Conservation (phyloP, 176 grass and related monocot genomes). For the Thalia dealbata region DNA sequence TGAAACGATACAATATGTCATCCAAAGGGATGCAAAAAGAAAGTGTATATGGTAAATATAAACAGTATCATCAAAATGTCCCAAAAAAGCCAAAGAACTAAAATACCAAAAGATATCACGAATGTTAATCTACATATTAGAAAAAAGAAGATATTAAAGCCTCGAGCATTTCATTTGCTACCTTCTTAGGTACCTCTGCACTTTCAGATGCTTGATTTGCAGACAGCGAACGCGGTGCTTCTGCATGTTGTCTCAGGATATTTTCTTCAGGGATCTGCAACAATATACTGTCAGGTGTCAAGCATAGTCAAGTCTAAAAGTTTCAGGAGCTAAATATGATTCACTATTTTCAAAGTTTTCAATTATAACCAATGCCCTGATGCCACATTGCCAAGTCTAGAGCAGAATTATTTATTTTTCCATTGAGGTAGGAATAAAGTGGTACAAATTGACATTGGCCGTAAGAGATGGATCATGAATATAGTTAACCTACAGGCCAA, state of each 20-base stretch:
- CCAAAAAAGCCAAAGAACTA: too few relatives aligned
- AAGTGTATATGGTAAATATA: too few relatives aligned
- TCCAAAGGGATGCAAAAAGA: too few relatives aligned
- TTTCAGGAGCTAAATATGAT: neutral
- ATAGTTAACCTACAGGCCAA: too few relatives aligned
- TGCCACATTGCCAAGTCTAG: neutral
- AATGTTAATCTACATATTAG: too few relatives aligned
- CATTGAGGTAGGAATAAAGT: too few relatives aligned
- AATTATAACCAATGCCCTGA: neutral
- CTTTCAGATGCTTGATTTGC: neutral
- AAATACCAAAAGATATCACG: too few relatives aligned
- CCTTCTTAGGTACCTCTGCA: conserved; percentile 2
- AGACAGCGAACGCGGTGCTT: neutral
- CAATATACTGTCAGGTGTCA: neutral
- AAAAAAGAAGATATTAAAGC: neutral
- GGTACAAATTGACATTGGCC: too few relatives aligned
- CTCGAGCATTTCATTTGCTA: neutral
- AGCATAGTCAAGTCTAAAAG: neutral
- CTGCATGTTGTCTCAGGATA: neutral
- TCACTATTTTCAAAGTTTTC: neutral
- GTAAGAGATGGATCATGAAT: too few relatives aligned
- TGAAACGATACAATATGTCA: too few relatives aligned
- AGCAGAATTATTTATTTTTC: too few relatives aligned
- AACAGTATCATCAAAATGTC: too few relatives aligned
- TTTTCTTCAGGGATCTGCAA: conserved; percentile 6